Base-by-base conservation (phyloP, 2,329 filamentous ascomycete genomes). In the Drechmeria coniospora region DNA sequence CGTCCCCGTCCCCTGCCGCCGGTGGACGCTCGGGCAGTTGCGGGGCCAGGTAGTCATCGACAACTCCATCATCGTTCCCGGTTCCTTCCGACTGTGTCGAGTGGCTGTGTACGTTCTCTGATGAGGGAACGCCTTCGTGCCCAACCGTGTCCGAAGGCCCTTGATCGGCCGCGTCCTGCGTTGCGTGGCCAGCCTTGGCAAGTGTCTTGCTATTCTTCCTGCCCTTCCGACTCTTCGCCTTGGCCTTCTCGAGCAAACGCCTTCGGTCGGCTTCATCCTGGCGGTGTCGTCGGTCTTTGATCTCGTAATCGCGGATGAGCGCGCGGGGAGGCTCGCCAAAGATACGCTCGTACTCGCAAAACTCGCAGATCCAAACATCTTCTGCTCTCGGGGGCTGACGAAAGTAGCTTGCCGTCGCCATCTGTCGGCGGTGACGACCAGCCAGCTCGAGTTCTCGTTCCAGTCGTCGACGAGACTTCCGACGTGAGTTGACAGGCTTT, bases 271-370 rank as follows among this genome's bases (percentile, higher is more conserved):
- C 82, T 39, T 87, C 65, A 37, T 86, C 73, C 43, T 82, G 81
- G 26, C 83, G 76, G 47, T 82, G 75, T 34, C 79, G 78, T 20
- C 83, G 75, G 46, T 94, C 90, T 51, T 93, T 94, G 48, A 87
- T 80, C 55, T 98, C 90, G 47, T 95, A 98, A 36, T 84, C 74
- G 22, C 81, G 72, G 36, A 95, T 92, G 30, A 98, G 58, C 27
- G 83, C 83, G 41, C 72, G 68, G 0, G 90, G 90, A 3, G 80
- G 80, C 28, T 67, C 67, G n/a, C 87, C 87, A 49, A 93, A 95
- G 27, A 98, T 94, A 28, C 74, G 73, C 54, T 95, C 87, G 47
- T 94, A 98, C 52, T 98, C 90, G 59, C 90, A 98, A 49, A 95
- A 95, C 45, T 94, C 82, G 55, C 90, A 98, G 25, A 95, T 84